A percentile compares a stretch with the other conserved stretches of the same genome.
Evolutionary conservation across 139 green algal species (phyloP).

Genomic region (Astrephomene gubernaculifera): DNA sequence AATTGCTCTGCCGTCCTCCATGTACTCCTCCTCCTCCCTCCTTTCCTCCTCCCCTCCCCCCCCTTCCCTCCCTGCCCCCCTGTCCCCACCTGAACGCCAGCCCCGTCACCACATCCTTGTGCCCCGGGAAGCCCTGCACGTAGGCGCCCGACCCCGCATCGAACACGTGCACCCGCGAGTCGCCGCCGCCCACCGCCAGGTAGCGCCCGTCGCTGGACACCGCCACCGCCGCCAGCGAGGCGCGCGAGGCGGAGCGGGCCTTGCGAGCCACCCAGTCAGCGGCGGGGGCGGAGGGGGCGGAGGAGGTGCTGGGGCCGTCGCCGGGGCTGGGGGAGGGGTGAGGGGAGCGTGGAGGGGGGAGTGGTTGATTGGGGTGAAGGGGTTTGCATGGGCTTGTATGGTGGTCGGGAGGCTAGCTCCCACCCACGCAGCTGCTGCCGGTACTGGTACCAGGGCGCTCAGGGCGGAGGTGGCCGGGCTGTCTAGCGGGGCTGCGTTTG

Average conservation of each 20-base stretch:
- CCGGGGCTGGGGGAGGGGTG: not conserved
- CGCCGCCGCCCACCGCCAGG: slow-evolving; percentile 86
- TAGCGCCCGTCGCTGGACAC: slow-evolving; percentile 79
- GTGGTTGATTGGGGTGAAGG: too few species aligned
- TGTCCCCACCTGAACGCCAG: slow-evolving; percentile 77
- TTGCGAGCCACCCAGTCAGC: slow-evolving; percentile 44
- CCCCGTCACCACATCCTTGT: slow-evolving; percentile 75
- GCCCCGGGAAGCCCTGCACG: slow-evolving; percentile 56
- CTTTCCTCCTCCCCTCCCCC: not conserved
- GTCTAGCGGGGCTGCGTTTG: too few species aligned
- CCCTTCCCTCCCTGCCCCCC: not conserved
- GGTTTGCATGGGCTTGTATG: too few species aligned
- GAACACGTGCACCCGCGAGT: slow-evolving; percentile 89
- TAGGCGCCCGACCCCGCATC: slow-evolving; percentile 65
- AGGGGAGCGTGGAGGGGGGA: not conserved
- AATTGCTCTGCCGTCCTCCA: not conserved
- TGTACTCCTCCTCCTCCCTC: not conserved
- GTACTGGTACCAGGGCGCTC: too few species aligned
- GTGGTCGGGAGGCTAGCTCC: too few species aligned
- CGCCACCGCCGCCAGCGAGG: slow-evolving; percentile 69
- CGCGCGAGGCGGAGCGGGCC: slow-evolving; percentile 18
- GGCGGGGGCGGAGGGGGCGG: not conserved
- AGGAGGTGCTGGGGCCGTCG: slow-evolving; percentile 18
- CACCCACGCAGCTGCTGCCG: too few species aligned
- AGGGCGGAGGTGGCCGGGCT: too few species aligned